These are phyloP conservation scores for Austroboletus novae-zelandiae DNA, from an alignment of 1,284 basidiomycete species.

Conservation along the genomic window DNA sequence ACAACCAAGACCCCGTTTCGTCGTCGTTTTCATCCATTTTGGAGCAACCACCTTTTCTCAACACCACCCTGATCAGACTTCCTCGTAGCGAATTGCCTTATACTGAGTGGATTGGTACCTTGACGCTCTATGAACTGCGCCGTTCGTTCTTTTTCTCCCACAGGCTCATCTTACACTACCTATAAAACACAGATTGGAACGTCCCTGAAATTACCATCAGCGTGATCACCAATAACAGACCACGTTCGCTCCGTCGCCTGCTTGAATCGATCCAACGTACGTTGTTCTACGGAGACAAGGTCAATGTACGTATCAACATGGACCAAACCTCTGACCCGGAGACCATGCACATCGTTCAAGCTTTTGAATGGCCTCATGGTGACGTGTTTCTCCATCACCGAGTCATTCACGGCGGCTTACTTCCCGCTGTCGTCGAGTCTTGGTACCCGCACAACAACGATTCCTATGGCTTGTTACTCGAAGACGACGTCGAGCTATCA, in stretches of 20 bases:
- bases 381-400: slow-evolving; percentile 61
- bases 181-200: slow-evolving; percentile 62
- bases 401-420: slow-evolving; percentile 70
- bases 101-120: slow-evolving; percentile 63
- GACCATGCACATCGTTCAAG: slow-evolving; percentile 52
- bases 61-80: slow-evolving; percentile 44
- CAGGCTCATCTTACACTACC: slow-evolving; percentile 1
- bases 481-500: slow-evolving; percentile 83
- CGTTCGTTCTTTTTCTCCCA: slow-evolving; percentile 17
- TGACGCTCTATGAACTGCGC: slow-evolving; percentile 46
- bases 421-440: slow-evolving; percentile 79
- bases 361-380: slow-evolving; percentile 61
- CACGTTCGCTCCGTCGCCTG: slow-evolving; percentile 66
- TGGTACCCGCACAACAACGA: slow-evolving; percentile 78
- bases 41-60: slow-evolving; percentile 17
- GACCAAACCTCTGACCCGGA: slow-evolving; percentile 69
- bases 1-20: slow-evolving; percentile 27
- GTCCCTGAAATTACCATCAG: slow-evolving; percentile 62
- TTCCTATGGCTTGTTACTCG: slow-evolving; percentile 74
- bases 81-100: slow-evolving; percentile 52
- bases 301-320: slow-evolving; percentile 65
- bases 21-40: slow-evolving; percentile 16
- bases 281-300: slow-evolving; percentile 65
- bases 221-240: slow-evolving; percentile 75
- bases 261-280: slow-evolving; percentile 58